Evolutionary conservation across 306 rosid species (phyloP), one percentile per base, ranked within the genome.

Genomic region (Geum urbanum): DNA sequence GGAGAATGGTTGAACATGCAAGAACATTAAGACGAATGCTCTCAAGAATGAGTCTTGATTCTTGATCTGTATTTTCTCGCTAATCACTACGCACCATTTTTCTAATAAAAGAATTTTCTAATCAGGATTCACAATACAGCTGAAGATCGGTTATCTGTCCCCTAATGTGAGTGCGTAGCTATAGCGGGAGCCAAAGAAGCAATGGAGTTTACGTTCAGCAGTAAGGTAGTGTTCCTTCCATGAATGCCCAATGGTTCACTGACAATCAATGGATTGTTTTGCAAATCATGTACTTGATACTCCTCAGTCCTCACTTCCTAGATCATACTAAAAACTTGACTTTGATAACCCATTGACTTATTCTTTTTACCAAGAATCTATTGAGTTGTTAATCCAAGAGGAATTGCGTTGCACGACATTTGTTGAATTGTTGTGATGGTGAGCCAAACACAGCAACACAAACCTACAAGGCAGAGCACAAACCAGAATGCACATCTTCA

Each of bases 391-490:
- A 57, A 24, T 3, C 41, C 4, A 5, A 24, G 13, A 47, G 70
- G 12, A 64, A 44, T 27, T 27, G 32, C 32, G 32, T 14, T 39
- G 40, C 58, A 48, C 32, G 46, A 57, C 57, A 48, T 8, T 32
- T 15, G 70, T 66, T 67, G 59, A 48, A 9, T 32, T 15, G 70
- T 66, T 67, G 59, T 67, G 71, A 39, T 32, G 10, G 48, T 16
- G 22, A 9, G 48, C 71, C 59, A 32, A 12, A 58, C 63, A 2
- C 41, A 5, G 43, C 40, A 58, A 58, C 18, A 6, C 44, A 13
- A 5, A 41, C 44, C 9, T 32, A 14, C 32, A 32, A 13, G 41
- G 43, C 14, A 43, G 11, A 58, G 9, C 43, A 0, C 16, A 7
- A 60, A 9, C 66, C 6, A 7, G 14, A 27, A 27, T 27, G 32